Conservation (phyloP, 176 grass and related monocot species). For the Raddia guianensis region DNA sequence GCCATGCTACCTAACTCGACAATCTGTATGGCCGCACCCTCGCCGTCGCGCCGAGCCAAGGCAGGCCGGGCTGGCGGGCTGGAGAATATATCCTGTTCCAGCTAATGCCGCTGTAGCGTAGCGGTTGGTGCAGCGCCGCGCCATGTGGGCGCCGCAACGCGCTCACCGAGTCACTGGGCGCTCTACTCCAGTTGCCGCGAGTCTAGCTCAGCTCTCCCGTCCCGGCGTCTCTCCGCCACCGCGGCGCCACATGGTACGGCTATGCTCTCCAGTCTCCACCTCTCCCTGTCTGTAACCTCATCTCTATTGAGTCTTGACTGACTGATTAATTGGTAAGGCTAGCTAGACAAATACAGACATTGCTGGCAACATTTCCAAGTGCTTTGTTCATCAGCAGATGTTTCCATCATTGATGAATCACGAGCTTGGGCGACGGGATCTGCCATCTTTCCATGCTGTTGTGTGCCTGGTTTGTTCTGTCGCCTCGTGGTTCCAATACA, state of each 20-base stretch:
- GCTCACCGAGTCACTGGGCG: too few species aligned
- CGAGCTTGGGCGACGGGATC: not conserved
- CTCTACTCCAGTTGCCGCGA: not conserved
- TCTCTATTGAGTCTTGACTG: not conserved
- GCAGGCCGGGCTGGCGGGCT: conserved; percentile 20
- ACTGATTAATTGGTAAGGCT: not conserved
- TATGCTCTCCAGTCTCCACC: not conserved
- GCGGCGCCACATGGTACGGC: not conserved
- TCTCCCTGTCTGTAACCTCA: not conserved
- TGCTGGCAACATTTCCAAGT: not conserved
- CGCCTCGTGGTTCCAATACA: not conserved
- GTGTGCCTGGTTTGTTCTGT: not conserved
- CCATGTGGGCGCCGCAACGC: not conserved
- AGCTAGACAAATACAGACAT: not conserved
- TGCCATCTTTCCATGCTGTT: conserved; percentile 1
- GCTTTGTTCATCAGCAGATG: not conserved
- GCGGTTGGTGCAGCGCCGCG: conserved; percentile 7
- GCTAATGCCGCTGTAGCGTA: conserved; percentile 4
- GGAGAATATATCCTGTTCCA: conserved; percentile 40
- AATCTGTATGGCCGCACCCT: not conserved
- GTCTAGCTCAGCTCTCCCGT: not conserved
- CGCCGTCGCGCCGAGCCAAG: not conserved
- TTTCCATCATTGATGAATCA: conserved; percentile 20
- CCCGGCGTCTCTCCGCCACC: not conserved
- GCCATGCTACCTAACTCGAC: not conserved